Evolutionary conservation across 179 eudicot species (phyloP), one percentile per base, ranked within the genome.

Genomic region (Patellifolia procumbens): DNA sequence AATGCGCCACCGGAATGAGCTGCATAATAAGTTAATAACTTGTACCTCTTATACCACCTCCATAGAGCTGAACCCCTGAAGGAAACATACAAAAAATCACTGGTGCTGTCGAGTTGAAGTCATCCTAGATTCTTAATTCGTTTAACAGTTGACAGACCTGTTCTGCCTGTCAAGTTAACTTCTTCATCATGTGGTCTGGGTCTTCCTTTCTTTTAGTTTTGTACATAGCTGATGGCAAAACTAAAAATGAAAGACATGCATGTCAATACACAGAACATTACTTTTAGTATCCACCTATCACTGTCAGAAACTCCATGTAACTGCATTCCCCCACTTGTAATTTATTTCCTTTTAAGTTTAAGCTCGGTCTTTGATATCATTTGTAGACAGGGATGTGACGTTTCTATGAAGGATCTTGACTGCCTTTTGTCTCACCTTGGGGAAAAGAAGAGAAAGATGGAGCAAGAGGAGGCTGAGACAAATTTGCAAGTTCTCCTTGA

Each of bases 301-400:
- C 26, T 61, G 56, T 58, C 51, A 11, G 43, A 53, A 51, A 9
- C 4, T 68, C 68, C 11, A 19, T 61, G 43, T 61, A 62, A 42
- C 24, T 61, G 69, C 69, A 53, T 29, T 24, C 16, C n/a, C 52
- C 24, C 2, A 22, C 68, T 45, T 20, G 68, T 64, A 7, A 31
- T 58, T 65, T 70, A 32, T 66, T 24, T 49, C 77, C 35, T n/a
- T n/a, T n/a, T n/a, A 28, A 43, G 28, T 60, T 58, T 11, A 70
- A 78, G 58, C 74, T 81, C 64, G 75, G 81, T 76, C 78, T 75
- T 79, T 81, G 60, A 70, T 84, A 48, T 85, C 64, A 64, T 80
- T 81, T 86, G 85, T 92, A 89, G 91, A 86, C 94, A 94, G 97
- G 98, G 90, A 81, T 89, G 90, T 85, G 91, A 94, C 69, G 87